These are phyloP conservation scores for Globisporangium spinosum DNA, from an alignment of 352 stramenopile species.

Conservation along the genomic window DNA sequence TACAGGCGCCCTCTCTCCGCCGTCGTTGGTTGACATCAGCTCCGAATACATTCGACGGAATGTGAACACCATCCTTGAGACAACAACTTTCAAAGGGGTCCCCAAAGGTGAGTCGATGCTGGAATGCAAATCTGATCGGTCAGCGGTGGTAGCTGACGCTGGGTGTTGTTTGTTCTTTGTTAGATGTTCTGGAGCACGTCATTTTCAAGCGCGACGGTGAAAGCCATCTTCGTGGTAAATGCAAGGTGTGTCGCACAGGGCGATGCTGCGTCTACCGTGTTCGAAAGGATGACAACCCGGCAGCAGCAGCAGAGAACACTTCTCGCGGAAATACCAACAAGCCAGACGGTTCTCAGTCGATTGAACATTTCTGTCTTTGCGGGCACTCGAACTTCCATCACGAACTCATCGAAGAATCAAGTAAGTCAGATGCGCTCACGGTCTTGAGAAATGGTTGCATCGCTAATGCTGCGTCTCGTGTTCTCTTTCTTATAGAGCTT, in stretches of 20 bases:
- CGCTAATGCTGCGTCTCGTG: slow-evolving; percentile 16
- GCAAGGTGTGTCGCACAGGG: slow-evolving; percentile 64
- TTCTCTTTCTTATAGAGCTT: slow-evolving; percentile 32
- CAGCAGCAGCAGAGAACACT: slow-evolving; percentile 16
- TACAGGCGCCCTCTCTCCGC: slow-evolving; percentile 52
- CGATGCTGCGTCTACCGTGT: slow-evolving; percentile 66
- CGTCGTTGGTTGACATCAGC: slow-evolving; percentile 71
- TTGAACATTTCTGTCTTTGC: slow-evolving; percentile 51
- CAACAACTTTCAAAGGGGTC: slow-evolving; percentile 74
- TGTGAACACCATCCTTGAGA: slow-evolving; percentile 54
- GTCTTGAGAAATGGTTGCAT: background rate
- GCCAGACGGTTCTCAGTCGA: slow-evolving; percentile 22
- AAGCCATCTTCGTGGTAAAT: slow-evolving; percentile 61
- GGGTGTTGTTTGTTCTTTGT: background rate
- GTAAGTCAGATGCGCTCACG: slow-evolving; percentile 30
- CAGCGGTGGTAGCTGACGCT: background rate
- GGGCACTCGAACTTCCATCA: slow-evolving; percentile 75
- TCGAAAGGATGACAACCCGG: slow-evolving; percentile 27
- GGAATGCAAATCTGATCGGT: background rate
- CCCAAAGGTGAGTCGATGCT: slow-evolving; percentile 32
- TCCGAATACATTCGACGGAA: slow-evolving; percentile 68
- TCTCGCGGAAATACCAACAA: slow-evolving; percentile 23
- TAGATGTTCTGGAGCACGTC: slow-evolving; percentile 73
- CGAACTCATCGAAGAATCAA: slow-evolving; percentile 69
- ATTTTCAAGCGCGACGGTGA: slow-evolving; percentile 75